phyloP scores from a whole-genome alignment of 257 asterid genomes.

The Solanum bukasovii region DNA sequence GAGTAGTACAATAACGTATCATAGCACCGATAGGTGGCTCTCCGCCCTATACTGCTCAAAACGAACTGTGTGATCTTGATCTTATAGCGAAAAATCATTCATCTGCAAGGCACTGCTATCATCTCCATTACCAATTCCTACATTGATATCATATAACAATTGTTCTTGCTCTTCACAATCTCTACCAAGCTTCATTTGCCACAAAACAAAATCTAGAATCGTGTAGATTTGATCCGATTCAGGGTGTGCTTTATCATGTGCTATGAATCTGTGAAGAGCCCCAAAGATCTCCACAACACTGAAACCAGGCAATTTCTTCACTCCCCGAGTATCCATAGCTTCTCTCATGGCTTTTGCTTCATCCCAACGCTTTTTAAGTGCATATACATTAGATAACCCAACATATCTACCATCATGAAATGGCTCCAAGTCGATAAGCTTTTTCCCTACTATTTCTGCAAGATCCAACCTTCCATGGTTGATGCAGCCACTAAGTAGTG shows the following conservation, averaged over 20 bases:
- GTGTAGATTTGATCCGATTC: conserved; percentile 31
- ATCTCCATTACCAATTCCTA: background rate
- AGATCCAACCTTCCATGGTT: conserved; percentile 45
- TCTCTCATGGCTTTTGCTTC: conserved; percentile 50
- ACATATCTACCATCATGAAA: conserved; percentile 62
- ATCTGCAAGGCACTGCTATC: background rate
- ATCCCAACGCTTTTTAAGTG: conserved; percentile 44
- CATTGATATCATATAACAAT: background rate
- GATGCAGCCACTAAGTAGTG: conserved; percentile 60
- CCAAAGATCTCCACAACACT: conserved; percentile 57
- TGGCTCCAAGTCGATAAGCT: conserved; percentile 55
- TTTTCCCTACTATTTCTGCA: conserved; percentile 56
- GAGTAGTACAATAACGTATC: background rate
- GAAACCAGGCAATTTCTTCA: conserved; percentile 53
- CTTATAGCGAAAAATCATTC: background rate
- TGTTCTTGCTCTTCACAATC: conserved; percentile 14
- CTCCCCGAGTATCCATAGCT: conserved; percentile 63
- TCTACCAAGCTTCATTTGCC: conserved; percentile 35
- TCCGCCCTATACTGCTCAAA: background rate
- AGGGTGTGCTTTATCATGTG: conserved; percentile 54
- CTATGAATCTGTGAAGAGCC: conserved; percentile 44
- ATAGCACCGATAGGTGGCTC: background rate
- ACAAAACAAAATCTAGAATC: conserved; percentile 25
- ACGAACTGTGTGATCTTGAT: background rate
- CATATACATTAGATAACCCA: conserved; percentile 67